Evolutionary conservation across 768 basidiomycete genomes (phyloP).

Genomic region (Mycena floridula): DNA sequence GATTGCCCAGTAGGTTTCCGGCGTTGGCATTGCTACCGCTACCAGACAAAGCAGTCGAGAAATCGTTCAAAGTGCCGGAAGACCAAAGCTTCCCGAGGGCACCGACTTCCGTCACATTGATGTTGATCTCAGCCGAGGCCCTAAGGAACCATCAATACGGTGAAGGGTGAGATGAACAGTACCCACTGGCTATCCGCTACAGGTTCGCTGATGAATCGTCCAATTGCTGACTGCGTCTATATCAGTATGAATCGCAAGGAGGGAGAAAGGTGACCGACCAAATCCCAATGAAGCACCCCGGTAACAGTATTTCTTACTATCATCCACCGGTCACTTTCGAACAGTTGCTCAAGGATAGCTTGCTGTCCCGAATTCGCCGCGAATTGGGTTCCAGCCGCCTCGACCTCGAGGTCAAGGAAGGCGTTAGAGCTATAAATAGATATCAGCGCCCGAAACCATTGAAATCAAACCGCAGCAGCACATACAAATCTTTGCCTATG

Average conservation of each 20-base stretch:
- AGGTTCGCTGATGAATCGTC: conserved; percentile 64
- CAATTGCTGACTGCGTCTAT: conserved; percentile 45
- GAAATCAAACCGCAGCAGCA: background rate
- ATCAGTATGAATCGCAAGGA: background rate
- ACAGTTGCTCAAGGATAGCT: conserved; percentile 45
- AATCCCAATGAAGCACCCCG: conserved; percentile 62
- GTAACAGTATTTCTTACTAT: conserved; percentile 55
- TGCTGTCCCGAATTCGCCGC: conserved; percentile 35
- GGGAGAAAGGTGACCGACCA: conserved; percentile 35
- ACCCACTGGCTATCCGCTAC: conserved; percentile 40
- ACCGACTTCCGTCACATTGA: conserved; percentile 34
- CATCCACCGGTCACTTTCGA: conserved; percentile 66
- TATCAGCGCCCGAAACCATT: background rate
- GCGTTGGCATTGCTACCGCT: conserved; percentile 12
- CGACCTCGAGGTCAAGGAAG: conserved; percentile 54
- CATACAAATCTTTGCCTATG: conserved; percentile 39
- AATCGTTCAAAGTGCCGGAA: conserved; percentile 22
- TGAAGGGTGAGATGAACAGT: conserved; percentile 1
- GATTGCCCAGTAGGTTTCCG: conserved; percentile 15
- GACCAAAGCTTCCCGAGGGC: conserved; percentile 33
- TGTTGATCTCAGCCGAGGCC: conserved; percentile 33
- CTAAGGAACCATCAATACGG: conserved; percentile 13
- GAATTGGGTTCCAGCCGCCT: conserved; percentile 56
- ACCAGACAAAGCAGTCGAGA: conserved; percentile 17
- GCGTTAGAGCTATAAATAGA: conserved; percentile 43